Evolutionary conservation across 2,329 filamentous ascomycete genomes (phyloP).

Genomic region (Alternaria atra): DNA sequence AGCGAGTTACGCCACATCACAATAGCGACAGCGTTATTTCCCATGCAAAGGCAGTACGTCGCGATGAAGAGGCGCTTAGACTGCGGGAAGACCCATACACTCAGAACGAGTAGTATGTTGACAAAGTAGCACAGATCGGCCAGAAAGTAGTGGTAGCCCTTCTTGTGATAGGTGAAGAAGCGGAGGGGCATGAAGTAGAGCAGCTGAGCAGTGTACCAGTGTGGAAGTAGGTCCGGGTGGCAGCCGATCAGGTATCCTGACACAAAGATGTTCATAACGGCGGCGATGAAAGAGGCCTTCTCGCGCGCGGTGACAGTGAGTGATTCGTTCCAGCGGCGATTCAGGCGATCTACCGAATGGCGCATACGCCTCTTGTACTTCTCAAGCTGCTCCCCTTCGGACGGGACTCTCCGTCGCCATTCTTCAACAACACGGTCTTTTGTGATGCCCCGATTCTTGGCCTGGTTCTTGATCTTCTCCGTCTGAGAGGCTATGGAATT

Average conservation of each 20-base stretch:
- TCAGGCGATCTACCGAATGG: slow-evolving; percentile 85
- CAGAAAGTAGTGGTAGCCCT: slow-evolving; percentile 89
- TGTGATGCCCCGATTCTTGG: slow-evolving; percentile 80
- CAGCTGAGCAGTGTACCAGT: slow-evolving; percentile 90
- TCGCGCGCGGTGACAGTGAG: slow-evolving; percentile 88
- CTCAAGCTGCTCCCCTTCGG: slow-evolving; percentile 90
- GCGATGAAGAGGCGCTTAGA: slow-evolving; percentile 93
- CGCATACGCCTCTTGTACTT: slow-evolving; percentile 90
- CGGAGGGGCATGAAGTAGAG: slow-evolving; percentile 97
- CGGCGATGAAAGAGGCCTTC: slow-evolving; percentile 95
- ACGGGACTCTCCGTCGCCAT: slow-evolving; percentile 85
- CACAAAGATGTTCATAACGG: slow-evolving; percentile 96
- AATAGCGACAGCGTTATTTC: slow-evolving; percentile 97
- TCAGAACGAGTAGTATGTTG: slow-evolving; percentile 83
- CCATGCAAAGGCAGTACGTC: slow-evolving; percentile 90
- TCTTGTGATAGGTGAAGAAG: slow-evolving; percentile 87
- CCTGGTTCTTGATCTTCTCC: slow-evolving; percentile 83
- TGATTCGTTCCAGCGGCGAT: slow-evolving; percentile 86
- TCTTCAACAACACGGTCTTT: slow-evolving; percentile 91
- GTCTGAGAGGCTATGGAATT: slow-evolving; percentile 82
- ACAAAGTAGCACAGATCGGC: slow-evolving; percentile 98
- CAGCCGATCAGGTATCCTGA: slow-evolving; percentile 93
- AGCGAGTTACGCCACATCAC: slow-evolving; percentile 99
- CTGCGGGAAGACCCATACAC: slow-evolving; percentile 87
- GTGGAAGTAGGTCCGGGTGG: slow-evolving; percentile 83